Conservation (phyloP, 202 grass and related monocot genomes). For the Panicum virgatum region DNA sequence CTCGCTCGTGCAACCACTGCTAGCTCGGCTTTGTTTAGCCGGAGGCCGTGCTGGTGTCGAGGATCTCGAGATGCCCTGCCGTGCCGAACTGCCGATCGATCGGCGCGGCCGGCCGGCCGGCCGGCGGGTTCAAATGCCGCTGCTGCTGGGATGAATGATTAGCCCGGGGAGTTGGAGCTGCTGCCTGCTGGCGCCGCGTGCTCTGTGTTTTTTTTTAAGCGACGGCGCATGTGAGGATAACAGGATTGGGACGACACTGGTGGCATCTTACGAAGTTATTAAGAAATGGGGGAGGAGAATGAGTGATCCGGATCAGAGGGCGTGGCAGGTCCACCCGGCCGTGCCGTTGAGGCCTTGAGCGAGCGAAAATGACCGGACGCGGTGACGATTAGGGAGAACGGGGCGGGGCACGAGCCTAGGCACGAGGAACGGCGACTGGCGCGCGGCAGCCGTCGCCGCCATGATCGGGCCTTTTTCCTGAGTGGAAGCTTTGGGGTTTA, state of each 20-base stretch:
- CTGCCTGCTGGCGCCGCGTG: not conserved
- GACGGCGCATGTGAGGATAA: not conserved
- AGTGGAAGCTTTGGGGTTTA: too few species aligned
- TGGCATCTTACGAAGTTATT: not conserved
- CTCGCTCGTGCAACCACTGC: slow-evolving; percentile 34
- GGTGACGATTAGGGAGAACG: not conserved
- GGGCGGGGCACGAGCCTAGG: not conserved
- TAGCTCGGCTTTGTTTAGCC: slow-evolving; percentile 20
- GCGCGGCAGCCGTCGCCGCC: too few species aligned
- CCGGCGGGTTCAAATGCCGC: slow-evolving; percentile 38
- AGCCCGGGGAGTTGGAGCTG: not conserved
- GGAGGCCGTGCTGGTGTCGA: not conserved
- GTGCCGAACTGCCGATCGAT: slow-evolving; percentile 20
- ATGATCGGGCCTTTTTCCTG: too few species aligned
- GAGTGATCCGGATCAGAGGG: not conserved
- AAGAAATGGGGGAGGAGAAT: not conserved
- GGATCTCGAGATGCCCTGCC: slow-evolving; percentile 34
- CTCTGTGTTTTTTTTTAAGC: not conserved
- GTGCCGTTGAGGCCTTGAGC: not conserved
- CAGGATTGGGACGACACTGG: not conserved
- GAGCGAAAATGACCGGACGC: not conserved
- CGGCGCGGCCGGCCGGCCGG: not conserved
- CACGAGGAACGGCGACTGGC: not conserved
- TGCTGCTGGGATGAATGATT: slow-evolving; percentile 51
- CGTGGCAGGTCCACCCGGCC: not conserved